phyloP scores from a whole-genome alignment of 2,329 filamentous ascomycete species.

The Talaromyces atroroseus region DNA sequence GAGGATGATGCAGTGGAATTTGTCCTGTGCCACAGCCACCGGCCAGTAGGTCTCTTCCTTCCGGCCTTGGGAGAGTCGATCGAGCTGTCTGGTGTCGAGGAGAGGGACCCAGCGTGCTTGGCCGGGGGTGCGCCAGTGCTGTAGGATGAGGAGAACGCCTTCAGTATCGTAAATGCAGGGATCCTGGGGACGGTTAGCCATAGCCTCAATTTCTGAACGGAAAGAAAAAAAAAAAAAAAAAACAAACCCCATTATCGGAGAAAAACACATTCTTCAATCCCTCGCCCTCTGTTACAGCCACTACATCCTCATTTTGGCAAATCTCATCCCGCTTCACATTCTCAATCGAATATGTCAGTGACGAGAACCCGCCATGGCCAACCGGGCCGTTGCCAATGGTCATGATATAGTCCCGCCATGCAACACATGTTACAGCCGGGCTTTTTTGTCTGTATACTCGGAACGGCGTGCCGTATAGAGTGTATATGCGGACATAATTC shows the following conservation, averaged over 20 bases:
- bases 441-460: constrained; percentile 89
- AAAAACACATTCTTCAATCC: constrained; percentile 82
- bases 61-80: constrained; percentile 74
- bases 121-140: constrained; percentile 83
- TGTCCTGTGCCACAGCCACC: constrained; percentile 82
- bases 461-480: constrained; percentile 83
- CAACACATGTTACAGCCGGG: constrained; percentile 86
- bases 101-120: constrained; percentile 89
- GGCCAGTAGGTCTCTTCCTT: constrained; percentile 93
- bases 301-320: constrained; percentile 89
- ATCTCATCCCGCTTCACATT: constrained; percentile 90
- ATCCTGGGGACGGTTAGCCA: constrained; percentile 52
- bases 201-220: neutral
- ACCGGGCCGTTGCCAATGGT: constrained; percentile 91
- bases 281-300: constrained; percentile 71
- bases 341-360: constrained; percentile 84
- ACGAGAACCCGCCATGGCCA: constrained; percentile 68
- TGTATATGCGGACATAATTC: constrained; percentile 89
- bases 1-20: constrained; percentile 98
- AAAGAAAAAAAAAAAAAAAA: neutral
- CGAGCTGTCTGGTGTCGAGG: constrained; percentile 78
- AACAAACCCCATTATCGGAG: constrained; percentile 74
- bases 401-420: constrained; percentile 93
- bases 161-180: constrained; percentile 94
- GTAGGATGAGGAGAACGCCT: constrained; percentile 77